phyloP scores from a whole-genome alignment of 2,329 filamentous ascomycete species.

The Tolypocladium amazonense region DNA sequence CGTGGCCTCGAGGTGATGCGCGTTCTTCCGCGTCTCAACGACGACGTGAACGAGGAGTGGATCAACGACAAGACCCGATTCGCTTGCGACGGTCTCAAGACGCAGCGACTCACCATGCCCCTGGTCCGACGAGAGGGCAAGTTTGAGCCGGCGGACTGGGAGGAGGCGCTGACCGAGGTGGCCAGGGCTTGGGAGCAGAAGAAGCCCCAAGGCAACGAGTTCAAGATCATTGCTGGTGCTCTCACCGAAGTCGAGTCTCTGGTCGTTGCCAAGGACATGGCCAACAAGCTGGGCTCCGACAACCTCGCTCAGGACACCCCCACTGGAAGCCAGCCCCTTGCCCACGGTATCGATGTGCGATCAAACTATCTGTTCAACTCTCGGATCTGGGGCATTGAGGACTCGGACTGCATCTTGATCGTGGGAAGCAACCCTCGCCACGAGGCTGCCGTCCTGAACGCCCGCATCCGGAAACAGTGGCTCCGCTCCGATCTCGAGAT shows the following conservation, averaged over 20 bases:
- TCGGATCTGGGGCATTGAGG: slow-evolving; percentile 84
- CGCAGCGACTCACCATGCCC: slow-evolving; percentile 87
- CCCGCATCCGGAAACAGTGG: slow-evolving; percentile 96
- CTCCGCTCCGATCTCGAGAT: slow-evolving; percentile 89
- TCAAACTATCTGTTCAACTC: slow-evolving; percentile 98
- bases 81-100: slow-evolving; percentile 92
- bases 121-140: slow-evolving; percentile 80
- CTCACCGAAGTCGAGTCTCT: slow-evolving; percentile 87
- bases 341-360: slow-evolving; percentile 87
- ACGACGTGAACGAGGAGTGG: slow-evolving; percentile 99
- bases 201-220: slow-evolving; percentile 80
- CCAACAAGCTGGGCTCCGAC: slow-evolving; percentile 92
- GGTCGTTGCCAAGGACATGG: slow-evolving; percentile 93
- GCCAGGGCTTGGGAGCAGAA: slow-evolving; percentile 68
- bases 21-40: slow-evolving; percentile 82
- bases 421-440: slow-evolving; percentile 92
- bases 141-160: slow-evolving; percentile 89
- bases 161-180: slow-evolving; percentile 86
- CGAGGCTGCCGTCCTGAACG: slow-evolving; percentile 90
- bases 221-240: slow-evolving; percentile 89
- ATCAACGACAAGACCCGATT: slow-evolving; percentile 98
- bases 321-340: slow-evolving; percentile 69
- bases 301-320: slow-evolving; percentile 91
- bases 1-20: slow-evolving; percentile 95
- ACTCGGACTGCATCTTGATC: slow-evolving; percentile 84